A percentile compares a stretch with the other conserved stretches of the same genome.
phyloP scores from a whole-genome alignment of 2,329 filamentous ascomycete genomes.

The Fusarium compactum region DNA sequence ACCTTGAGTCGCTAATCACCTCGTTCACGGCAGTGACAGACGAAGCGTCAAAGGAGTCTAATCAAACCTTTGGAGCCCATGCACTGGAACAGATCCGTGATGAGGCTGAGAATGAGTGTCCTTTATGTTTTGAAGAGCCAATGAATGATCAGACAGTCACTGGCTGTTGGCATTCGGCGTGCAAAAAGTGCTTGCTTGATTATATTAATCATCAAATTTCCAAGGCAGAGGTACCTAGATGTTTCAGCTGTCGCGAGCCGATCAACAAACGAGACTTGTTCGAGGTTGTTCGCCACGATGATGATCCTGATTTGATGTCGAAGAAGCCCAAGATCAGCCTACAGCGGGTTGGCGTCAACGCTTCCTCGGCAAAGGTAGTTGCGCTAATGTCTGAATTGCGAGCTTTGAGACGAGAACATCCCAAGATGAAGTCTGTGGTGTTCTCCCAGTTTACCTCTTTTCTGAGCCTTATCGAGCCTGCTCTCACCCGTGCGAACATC shows the following conservation, averaged over 20 bases:
- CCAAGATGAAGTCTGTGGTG: slow-evolving; percentile 85
- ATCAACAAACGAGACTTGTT: slow-evolving; percentile 90
- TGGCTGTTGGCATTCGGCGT: slow-evolving; percentile 97
- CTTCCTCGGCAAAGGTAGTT: slow-evolving; percentile 90
- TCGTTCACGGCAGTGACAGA: slow-evolving; percentile 81
- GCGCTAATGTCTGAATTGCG: slow-evolving; percentile 82
- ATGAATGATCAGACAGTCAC: slow-evolving; percentile 96
- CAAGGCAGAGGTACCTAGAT: slow-evolving; percentile 80
- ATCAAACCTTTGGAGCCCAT: slow-evolving; percentile 79
- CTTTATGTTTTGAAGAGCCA: slow-evolving; percentile 93
- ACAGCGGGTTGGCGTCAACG: slow-evolving; percentile 69
- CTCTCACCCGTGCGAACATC: slow-evolving; percentile 78
- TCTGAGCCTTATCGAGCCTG: slow-evolving; percentile 88
- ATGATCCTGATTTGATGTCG: slow-evolving; percentile 61
- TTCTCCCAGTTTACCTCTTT: slow-evolving; percentile 99
- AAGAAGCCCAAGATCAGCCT: slow-evolving; percentile 67
- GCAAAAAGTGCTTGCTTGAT: slow-evolving; percentile 90
- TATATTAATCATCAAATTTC: slow-evolving; percentile 90
- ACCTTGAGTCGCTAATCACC: slow-evolving; percentile 85
- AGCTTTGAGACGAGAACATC: slow-evolving; percentile 72
- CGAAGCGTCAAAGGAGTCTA: slow-evolving; percentile 70
- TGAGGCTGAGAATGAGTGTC: slow-evolving; percentile 89
- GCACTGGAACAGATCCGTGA: slow-evolving; percentile 92
- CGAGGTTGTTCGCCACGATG: slow-evolving; percentile 86
- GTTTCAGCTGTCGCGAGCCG: slow-evolving; percentile 89